phyloP scores from a whole-genome alignment of 129 eudicot genomes.

The Silybum marianum region DNA sequence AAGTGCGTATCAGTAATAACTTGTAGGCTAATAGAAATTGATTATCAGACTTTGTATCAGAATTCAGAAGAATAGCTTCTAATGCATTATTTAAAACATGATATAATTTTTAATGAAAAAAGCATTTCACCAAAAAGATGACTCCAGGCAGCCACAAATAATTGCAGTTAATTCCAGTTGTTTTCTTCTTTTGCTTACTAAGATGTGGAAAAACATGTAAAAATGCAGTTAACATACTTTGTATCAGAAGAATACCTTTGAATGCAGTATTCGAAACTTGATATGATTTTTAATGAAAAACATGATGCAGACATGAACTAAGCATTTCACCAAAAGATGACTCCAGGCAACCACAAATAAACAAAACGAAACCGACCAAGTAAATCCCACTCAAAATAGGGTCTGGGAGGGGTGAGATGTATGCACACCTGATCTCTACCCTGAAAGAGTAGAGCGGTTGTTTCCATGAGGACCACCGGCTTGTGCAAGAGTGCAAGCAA shows the following conservation, averaged over 20 bases:
- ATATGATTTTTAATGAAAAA: not conserved
- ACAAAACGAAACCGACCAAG: not conserved
- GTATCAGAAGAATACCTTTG: constrained; percentile 2
- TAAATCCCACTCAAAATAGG: not conserved
- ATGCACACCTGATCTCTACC: not conserved
- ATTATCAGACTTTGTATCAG: constrained; percentile 19
- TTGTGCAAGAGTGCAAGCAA: not conserved
- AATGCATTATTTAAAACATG: not conserved
- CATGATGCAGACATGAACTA: constrained; percentile 2
- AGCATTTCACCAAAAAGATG: not conserved
- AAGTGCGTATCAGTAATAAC: constrained; percentile 15
- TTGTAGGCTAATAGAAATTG: not conserved
- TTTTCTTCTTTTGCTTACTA: constrained; percentile 3
- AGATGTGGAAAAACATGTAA: not conserved
- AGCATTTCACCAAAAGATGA: not conserved
- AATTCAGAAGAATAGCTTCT: constrained; percentile 4
- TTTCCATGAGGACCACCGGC: not conserved
- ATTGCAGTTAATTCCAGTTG: constrained; percentile 4
- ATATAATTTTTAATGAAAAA: not conserved
- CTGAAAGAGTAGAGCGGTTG: not conserved
- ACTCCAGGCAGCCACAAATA: not conserved
- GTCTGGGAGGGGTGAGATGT: not conserved
- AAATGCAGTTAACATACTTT: not conserved
- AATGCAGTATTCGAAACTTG: not conserved
- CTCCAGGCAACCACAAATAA: not conserved